phyloP scores from a whole-genome alignment of 139 green algal species.

The Volvox reticuliferus region DNA sequence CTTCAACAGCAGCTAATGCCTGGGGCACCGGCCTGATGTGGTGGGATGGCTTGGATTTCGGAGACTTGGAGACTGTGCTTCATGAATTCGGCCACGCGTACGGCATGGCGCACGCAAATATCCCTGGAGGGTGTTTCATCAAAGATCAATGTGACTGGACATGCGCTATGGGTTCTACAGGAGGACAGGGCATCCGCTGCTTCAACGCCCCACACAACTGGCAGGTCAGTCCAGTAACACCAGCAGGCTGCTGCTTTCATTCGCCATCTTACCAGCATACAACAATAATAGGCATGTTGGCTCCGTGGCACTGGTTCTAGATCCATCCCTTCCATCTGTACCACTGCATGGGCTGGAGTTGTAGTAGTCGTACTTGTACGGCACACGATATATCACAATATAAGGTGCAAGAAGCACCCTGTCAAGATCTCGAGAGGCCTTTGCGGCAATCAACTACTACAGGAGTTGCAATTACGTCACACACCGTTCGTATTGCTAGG shows the following conservation, averaged over 20 bases:
- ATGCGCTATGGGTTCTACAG: not conserved
- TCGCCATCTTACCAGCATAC: too few relatives aligned
- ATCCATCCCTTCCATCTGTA: too few relatives aligned
- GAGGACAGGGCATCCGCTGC: not conserved
- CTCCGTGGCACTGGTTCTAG: not conserved
- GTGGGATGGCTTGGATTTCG: not conserved
- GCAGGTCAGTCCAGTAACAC: not conserved
- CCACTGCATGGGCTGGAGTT: too few relatives aligned
- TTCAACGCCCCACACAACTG: not conserved
- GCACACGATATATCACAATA: too few relatives aligned
- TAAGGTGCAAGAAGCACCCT: too few relatives aligned
- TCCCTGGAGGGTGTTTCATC: not conserved
- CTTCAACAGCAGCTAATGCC: not conserved
- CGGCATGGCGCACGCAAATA: not conserved
- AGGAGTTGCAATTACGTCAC: too few relatives aligned
- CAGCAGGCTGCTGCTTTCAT: too few relatives aligned
- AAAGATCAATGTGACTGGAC: not conserved
- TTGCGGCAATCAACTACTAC: too few relatives aligned
- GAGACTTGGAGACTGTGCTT: not conserved
- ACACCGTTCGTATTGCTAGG: not conserved
- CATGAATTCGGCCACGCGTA: not conserved
- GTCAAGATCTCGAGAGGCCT: too few relatives aligned
- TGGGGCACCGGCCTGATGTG: not conserved
- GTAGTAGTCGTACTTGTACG: too few relatives aligned
- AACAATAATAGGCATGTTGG: not conserved